Base-by-base conservation (phyloP, 164 flowering plant species). In the Stephania cephalantha region DNA sequence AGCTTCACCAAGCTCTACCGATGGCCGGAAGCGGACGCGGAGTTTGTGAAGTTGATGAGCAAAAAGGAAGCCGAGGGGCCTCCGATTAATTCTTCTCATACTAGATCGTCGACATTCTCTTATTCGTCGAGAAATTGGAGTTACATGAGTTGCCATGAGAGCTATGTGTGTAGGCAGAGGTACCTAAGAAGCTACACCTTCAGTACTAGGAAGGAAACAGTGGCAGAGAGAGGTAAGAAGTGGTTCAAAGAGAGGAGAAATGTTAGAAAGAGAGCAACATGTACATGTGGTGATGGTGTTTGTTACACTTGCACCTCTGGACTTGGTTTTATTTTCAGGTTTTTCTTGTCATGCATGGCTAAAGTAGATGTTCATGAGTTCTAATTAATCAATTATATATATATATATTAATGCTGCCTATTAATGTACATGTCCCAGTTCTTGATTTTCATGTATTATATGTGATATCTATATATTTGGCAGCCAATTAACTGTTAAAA, bases 171-270 rank as follows among this genome's bases (percentile, higher is more conserved):
- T 69, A 75, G 84, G 77, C 85, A 81, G 75, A 79, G 75, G 70
- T 84, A 79, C 17, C 81, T 84, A 1, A 81, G 82, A 74, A 84
- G 85, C 66, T 83, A 84, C 72, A 75, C 74, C 1, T 83, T 83
- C 78, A 52, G 75, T 44, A 75, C 77, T 44, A 75, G 61, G 81
- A 77, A 79, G 68, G 74, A 79, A 69, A 81, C 70, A 10, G 67
- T 68, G 20, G 71, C 55, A 25, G 73, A 74, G 70, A 81, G 55
- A 70, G 70, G 81, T 17, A 81, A 72, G 79, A 81, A 53, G 6
- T 81, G 82, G 85, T 2, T 81, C 8, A 64, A 53, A 31, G 76
- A 69, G 71, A 64, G 71, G 68, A 30, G 30, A 73, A 52, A 46
- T 72, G 69, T 55, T 46, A 75, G 67, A 75, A 67, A 3, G 13